These are phyloP conservation scores for Peniophora sp. DNA, from an alignment of 1,284 basidiomycete species.

Conservation along the genomic window DNA sequence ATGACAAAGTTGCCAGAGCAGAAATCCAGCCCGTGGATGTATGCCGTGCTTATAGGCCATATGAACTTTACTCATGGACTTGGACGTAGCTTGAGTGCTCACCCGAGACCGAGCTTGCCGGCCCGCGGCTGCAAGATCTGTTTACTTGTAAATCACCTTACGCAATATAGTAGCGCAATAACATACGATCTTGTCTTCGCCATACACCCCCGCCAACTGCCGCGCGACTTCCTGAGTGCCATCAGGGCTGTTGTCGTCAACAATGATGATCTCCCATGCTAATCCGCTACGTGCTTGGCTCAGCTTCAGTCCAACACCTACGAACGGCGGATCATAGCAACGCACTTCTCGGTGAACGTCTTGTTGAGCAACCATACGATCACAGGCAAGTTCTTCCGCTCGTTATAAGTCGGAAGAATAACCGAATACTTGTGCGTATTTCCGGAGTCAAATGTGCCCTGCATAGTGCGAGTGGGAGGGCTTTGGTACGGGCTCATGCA, in stretches of 20 bases:
- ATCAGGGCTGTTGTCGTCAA: constrained; percentile 89
- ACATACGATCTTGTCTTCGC: constrained; percentile 72
- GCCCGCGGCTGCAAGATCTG: constrained; percentile 78
- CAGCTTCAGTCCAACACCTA: constrained; percentile 1
- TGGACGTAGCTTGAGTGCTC: constrained; percentile 10
- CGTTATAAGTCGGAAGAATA: constrained; percentile 90
- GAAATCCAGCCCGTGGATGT: constrained; percentile 85
- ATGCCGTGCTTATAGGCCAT: constrained; percentile 68
- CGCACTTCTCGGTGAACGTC: constrained; percentile 70
- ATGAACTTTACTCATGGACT: no score
- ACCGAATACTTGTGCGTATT: constrained; percentile 80
- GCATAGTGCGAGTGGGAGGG: constrained; percentile 49
- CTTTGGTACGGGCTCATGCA: constrained; percentile 62
- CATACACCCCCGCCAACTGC: constrained; percentile 73
- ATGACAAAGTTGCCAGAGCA: constrained; percentile 91
- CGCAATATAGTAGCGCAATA: not conserved
- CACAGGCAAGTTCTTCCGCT: constrained; percentile 85
- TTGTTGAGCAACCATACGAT: constrained; percentile 78
- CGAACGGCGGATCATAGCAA: constrained; percentile 8
- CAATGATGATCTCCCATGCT: constrained; percentile 82
- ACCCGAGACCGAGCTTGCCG: constrained; percentile 88
- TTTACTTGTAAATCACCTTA: not conserved
- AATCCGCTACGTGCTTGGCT: constrained; percentile 31
- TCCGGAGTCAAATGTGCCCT: constrained; percentile 42
- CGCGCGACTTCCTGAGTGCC: constrained; percentile 84